Conservation (phyloP, 139 green algal genomes). For the Coccomyxa sp. region DNA sequence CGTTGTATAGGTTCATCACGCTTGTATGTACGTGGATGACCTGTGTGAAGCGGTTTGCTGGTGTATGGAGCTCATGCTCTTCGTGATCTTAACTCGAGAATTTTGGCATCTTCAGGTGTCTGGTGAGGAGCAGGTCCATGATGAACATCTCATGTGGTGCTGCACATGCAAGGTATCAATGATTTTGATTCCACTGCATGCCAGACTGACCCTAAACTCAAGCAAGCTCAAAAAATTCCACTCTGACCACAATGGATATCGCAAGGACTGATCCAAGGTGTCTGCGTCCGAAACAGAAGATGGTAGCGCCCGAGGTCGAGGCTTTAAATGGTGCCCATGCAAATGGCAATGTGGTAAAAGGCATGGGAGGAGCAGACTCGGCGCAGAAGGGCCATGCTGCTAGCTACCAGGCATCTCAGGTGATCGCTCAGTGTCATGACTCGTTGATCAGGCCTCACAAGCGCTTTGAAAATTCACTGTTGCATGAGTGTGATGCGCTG, state of each 20-base stretch:
- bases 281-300: too few relatives aligned
- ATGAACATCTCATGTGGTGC: slow-evolving; percentile 7
- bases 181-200: too few relatives aligned
- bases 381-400: slow-evolving; percentile 3
- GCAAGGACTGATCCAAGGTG: neutral
- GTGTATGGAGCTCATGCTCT: neutral
- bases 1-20: neutral
- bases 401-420: neutral
- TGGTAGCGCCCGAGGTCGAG: too few relatives aligned
- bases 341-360: too few relatives aligned
- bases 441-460: neutral
- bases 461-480: neutral
- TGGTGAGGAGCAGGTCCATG: neutral
- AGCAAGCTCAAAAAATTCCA: neutral
- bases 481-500: too few relatives aligned
- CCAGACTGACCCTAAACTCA: neutral
- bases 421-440: neutral
- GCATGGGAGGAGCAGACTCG: neutral
- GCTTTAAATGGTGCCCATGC: too few relatives aligned
- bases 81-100: neutral
- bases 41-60: neutral
- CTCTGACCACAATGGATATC: neutral
- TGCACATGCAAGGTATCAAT: slow-evolving; percentile 7
- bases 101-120: too few relatives aligned
- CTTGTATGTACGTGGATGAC: neutral